Percentiles rank a stretch among this genome's conserved stretches.
phyloP scores from a whole-genome alignment of 257 asterid genomes.

The Eucommia ulmoides region DNA sequence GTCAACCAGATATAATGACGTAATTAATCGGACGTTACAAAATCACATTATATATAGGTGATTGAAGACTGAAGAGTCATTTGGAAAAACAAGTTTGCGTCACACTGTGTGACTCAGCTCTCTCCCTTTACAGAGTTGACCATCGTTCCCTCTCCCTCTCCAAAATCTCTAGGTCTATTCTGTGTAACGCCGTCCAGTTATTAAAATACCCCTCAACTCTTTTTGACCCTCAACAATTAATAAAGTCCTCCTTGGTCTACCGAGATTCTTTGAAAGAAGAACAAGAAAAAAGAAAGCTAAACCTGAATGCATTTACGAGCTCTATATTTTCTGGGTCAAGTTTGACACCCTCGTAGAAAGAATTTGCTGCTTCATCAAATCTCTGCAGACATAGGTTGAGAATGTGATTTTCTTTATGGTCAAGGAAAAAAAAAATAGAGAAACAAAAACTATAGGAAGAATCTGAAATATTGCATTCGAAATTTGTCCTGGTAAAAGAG shows the following conservation, averaged over 20 bases:
- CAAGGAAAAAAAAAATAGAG: too few relatives aligned
- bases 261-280: conserved; percentile 1
- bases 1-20: too few relatives aligned
- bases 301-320: conserved; percentile 95
- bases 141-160: background rate
- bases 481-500: too few relatives aligned
- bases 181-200: background rate
- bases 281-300: background rate
- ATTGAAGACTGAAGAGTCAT: too few relatives aligned
- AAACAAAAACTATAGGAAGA: too few relatives aligned
- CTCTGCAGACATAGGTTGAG: conserved; percentile 52
- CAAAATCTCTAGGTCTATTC: too few relatives aligned
- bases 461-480: too few relatives aligned
- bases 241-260: background rate
- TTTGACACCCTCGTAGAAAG: conserved; percentile 84
- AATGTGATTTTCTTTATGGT: too few relatives aligned
- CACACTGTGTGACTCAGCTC: too few relatives aligned
- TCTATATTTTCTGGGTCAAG: conserved; percentile 81
- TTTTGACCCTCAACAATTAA: background rate
- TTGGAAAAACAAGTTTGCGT: too few relatives aligned
- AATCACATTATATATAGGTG: too few relatives aligned
- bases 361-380: conserved; percentile 88
- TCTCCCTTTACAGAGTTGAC: background rate
- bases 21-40: too few relatives aligned
- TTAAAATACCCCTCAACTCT: background rate